Percentiles rank a stretch among this genome's conserved stretches.
phyloP scores from a whole-genome alignment of 352 stramenopile species.

The Pythium volutum region DNA sequence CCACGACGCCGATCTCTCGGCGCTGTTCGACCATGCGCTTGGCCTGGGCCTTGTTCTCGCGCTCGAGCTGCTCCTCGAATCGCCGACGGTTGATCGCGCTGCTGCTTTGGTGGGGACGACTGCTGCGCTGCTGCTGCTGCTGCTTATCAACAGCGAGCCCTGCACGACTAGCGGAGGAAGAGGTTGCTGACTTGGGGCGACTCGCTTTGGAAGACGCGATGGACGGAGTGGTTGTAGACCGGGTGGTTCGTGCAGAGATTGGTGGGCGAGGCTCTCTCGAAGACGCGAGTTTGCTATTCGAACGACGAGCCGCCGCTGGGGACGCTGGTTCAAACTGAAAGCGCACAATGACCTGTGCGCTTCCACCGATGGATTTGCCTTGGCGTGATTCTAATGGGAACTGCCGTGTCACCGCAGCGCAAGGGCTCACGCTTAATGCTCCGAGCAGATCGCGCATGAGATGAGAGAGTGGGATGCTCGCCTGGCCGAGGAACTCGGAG shows the following conservation, averaged over 20 bases:
- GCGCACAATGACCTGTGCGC: constrained; percentile 31
- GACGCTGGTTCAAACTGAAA: constrained; percentile 49
- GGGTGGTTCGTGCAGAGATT: background rate
- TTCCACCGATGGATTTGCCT: constrained; percentile 24
- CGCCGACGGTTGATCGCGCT: constrained; percentile 52
- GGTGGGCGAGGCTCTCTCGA: background rate
- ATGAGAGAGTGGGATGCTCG: constrained; percentile 34
- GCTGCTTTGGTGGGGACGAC: constrained; percentile 36
- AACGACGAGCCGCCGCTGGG: constrained; percentile 7
- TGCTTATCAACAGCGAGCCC: background rate
- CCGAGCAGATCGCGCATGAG: constrained; percentile 28
- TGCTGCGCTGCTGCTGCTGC: background rate
- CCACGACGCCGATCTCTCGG: background rate
- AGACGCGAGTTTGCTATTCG: background rate
- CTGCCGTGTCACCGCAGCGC: constrained; percentile 2
- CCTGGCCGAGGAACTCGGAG: constrained; percentile 58
- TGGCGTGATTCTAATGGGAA: constrained; percentile 34
- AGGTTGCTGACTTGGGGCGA: background rate
- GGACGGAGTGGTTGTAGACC: background rate
- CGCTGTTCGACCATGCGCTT: constrained; percentile 33
- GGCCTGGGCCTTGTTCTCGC: constrained; percentile 55
- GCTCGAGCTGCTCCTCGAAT: constrained; percentile 54
- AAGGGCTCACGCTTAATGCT: background rate
- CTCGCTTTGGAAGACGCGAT: constrained; percentile 1
- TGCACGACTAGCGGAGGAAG: background rate